Evolutionary conservation across 495 filamentous ascomycete genomes (phyloP), one percentile per base, ranked within the genome.

Genomic region (Aspergillus ellipticus): DNA sequence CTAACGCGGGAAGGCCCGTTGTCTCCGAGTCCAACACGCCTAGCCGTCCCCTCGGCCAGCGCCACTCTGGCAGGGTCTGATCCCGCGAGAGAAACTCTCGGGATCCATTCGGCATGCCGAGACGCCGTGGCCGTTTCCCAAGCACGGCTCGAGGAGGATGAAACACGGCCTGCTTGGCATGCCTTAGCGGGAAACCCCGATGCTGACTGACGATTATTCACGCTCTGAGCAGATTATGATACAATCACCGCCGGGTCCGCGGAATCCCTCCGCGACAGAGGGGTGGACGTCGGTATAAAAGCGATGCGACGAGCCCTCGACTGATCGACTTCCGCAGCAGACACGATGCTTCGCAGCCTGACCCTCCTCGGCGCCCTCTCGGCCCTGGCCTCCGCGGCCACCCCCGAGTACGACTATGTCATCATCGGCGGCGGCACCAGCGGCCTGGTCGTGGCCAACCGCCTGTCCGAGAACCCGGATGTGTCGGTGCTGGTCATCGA

Each of bases 401-500:
- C n/a, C n/a, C n/a, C n/a, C n/a, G 42, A 47, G 13, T 42, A 28
- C 15, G 43, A 47, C 13, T 47, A 24, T 4, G 15, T 47, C 43
- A 15, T 47, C 13, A 19, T 47, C 19, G 43, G 43, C 6, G 43
- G 43, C 15, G 43, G 43, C 13, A 47, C 43, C 21, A 26, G 21
- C 21, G 43, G 43, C 20, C 20, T 47, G 9, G 43, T 47, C 19
- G 13, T 47, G 5, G 43, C 43, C 43, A 47, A 47, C 21, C 43
- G 43, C 20, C 20, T 47, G 7, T 26, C 43, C 17, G 77, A 79
- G 57, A 61, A 76, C 48, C 61, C 74, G 2, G 61, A 70, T 46
- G 49, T 79, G 26, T 73, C 60, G 5, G 76, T 85, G 11, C 73
- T 73, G 0, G 70, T 85, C 17, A 73, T 84, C 24, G 82, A 86